phyloP scores from a whole-genome alignment of 139 green algal species.

The Marvania coccoides region DNA sequence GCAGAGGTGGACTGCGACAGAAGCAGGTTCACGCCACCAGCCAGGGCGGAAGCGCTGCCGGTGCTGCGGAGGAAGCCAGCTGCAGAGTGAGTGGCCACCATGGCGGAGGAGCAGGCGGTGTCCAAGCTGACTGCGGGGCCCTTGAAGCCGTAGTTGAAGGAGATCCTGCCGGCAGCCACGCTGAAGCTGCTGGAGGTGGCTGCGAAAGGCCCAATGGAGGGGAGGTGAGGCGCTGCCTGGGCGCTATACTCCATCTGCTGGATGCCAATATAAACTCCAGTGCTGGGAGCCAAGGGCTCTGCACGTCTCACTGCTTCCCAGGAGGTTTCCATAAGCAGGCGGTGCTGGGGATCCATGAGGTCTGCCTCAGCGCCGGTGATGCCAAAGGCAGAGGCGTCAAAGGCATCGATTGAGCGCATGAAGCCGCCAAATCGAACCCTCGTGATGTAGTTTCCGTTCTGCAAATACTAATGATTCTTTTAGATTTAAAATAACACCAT shows the following conservation, averaged over 20 bases:
- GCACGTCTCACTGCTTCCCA: slow-evolving; percentile 14
- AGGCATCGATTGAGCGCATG: slow-evolving; percentile 42
- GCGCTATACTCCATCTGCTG: slow-evolving; percentile 65
- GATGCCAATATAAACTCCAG: slow-evolving; percentile 62
- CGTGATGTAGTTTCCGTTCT: neutral
- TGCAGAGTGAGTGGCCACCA: slow-evolving; percentile 27
- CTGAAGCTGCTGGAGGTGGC: slow-evolving; percentile 59
- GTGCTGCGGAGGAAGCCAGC: slow-evolving; percentile 7
- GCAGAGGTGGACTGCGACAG: slow-evolving; percentile 21
- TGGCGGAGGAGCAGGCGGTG: slow-evolving; percentile 44
- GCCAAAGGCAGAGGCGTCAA: slow-evolving; percentile 41
- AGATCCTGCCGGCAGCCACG: slow-evolving; percentile 44
- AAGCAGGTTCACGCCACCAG: slow-evolving; percentile 34
- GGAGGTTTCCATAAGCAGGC: slow-evolving; percentile 43
- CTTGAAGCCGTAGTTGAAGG: slow-evolving; percentile 35
- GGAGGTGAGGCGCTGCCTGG: slow-evolving; percentile 33
- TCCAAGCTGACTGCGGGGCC: slow-evolving; percentile 37
- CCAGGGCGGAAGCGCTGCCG: slow-evolving; percentile 16
- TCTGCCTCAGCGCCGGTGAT: slow-evolving; percentile 40
- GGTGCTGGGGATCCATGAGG: slow-evolving; percentile 68
- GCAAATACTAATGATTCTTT: too few relatives aligned
- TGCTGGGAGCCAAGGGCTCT: neutral
- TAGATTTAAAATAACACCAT: too few relatives aligned
- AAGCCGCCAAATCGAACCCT: slow-evolving; percentile 47
- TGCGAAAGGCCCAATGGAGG: slow-evolving; percentile 48